These are phyloP conservation scores for Penicillium crustosum DNA, from an alignment of 2,329 filamentous ascomycete genomes.

Conservation along the genomic window DNA sequence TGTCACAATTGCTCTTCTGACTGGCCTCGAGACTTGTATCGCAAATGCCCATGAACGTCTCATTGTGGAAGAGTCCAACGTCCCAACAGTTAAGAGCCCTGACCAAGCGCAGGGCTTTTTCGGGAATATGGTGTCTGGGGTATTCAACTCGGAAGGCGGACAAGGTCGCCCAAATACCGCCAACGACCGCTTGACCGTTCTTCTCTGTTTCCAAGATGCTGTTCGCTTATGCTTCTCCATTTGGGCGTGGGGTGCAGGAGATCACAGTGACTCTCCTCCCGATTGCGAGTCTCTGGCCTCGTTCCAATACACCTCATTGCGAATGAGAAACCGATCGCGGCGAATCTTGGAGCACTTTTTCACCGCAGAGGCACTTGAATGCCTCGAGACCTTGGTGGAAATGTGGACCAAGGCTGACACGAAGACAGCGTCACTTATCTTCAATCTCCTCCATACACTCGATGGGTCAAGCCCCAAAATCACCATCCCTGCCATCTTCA, in stretches of 20 bases:
- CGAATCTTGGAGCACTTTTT: slow-evolving; percentile 91
- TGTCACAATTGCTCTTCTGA: slow-evolving; percentile 72
- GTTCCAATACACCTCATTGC: slow-evolving; percentile 84
- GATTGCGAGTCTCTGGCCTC: slow-evolving; percentile 73
- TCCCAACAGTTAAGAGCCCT: slow-evolving; percentile 69
- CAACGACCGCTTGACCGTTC: slow-evolving; percentile 87
- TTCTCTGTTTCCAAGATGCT: slow-evolving; percentile 95
- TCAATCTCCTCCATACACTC: slow-evolving; percentile 84
- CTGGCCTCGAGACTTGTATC: slow-evolving; percentile 86
- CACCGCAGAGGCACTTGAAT: slow-evolving; percentile 86
- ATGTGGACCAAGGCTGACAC: slow-evolving; percentile 67
- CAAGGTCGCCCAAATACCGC: slow-evolving; percentile 81
- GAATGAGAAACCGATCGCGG: slow-evolving; percentile 85
- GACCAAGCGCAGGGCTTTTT: slow-evolving; percentile 87
- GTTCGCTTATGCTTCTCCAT: slow-evolving; percentile 89
- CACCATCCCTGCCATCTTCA: slow-evolving; percentile 90
- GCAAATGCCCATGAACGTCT: slow-evolving; percentile 83
- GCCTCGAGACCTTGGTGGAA: slow-evolving; percentile 84
- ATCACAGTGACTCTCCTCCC: slow-evolving; percentile 44
- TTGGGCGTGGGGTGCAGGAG: slow-evolving; percentile 83
- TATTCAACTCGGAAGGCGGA: slow-evolving; percentile 75
- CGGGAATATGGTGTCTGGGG: slow-evolving; percentile 88
- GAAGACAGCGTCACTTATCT: slow-evolving; percentile 63
- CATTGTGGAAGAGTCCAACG: slow-evolving; percentile 70
- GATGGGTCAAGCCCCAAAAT: slow-evolving; percentile 89